phyloP scores from a whole-genome alignment of 1,284 basidiomycete genomes.

The Cryptococcus maquisensis region DNA sequence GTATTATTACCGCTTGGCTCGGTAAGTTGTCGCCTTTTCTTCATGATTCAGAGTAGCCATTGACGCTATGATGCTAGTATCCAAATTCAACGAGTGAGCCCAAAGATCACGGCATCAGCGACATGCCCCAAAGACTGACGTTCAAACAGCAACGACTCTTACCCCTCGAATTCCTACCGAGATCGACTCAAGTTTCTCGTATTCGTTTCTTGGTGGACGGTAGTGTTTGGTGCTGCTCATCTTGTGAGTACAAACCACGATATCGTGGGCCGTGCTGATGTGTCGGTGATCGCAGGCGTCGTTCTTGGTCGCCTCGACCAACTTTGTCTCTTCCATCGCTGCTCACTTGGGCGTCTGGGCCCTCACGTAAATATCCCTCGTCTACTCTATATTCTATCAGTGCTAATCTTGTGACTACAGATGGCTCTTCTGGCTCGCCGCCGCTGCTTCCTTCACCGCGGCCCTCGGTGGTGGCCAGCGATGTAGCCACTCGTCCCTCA shows the following conservation, averaged over 20 bases:
- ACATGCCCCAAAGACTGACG: no score
- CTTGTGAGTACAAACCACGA: conserved; percentile 15
- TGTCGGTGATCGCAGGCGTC: conserved; percentile 10
- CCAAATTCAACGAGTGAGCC: neutral
- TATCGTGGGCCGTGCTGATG: neutral
- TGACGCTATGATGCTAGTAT: no score
- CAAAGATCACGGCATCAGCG: no score
- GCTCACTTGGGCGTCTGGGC: conserved; percentile 40
- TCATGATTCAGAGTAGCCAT: neutral
- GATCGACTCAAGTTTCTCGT: conserved; percentile 46
- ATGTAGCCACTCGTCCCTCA: conserved; percentile 28
- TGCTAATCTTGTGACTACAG: conserved; percentile 13
- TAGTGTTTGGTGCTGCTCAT: conserved; percentile 43
- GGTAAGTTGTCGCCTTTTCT: conserved; percentile 15
- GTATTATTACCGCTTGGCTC: conserved; percentile 41
- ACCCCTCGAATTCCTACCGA: conserved; percentile 35
- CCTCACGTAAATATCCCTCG: conserved; percentile 38
- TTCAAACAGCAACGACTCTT: conserved; percentile 23
- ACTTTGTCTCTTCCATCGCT: conserved; percentile 41
- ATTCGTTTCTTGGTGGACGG: conserved; percentile 50
- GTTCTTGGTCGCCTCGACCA: conserved; percentile 35
- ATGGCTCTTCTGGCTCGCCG: conserved; percentile 49
- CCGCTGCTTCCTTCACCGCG: conserved; percentile 40
- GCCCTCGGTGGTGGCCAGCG: conserved; percentile 40
- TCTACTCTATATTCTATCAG: no score